These are phyloP conservation scores for Blakeslea trispora DNA, from an alignment of 371 early-diverging fungal species.

Conservation along the genomic window DNA sequence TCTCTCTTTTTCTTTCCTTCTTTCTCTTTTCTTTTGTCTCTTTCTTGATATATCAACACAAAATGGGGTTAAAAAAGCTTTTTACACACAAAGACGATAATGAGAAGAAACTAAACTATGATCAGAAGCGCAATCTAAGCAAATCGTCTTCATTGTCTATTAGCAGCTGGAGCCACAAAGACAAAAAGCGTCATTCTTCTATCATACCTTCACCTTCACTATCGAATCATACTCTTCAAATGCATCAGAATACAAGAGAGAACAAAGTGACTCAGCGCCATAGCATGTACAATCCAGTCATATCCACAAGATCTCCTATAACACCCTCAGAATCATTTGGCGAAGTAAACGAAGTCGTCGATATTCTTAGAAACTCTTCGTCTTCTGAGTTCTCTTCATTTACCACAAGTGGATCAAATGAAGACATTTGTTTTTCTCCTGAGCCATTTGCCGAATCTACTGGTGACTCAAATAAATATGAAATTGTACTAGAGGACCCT, in stretches of 20 bases:
- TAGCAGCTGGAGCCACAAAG: constrained; percentile 9
- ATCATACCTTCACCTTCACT: constrained; percentile 6
- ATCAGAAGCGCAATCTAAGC: constrained; percentile 1
- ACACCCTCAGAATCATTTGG: constrained; percentile 14
- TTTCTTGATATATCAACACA: not conserved
- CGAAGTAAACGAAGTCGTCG: constrained; percentile 8
- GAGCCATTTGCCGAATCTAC: not conserved
- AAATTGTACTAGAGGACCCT: not conserved
- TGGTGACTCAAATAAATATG: not conserved
- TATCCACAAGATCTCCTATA: not conserved
- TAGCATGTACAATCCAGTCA: constrained; percentile 5
- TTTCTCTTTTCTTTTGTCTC: not conserved
- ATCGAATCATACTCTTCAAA: not conserved
- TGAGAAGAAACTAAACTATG: not conserved
- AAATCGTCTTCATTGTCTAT: constrained; percentile 17
- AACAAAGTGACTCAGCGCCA: constrained; percentile 9
- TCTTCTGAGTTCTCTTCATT: constrained; percentile 1
- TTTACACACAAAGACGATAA: constrained; percentile 14
- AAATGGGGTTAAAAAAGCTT: constrained; percentile 27
- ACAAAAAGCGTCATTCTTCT: not conserved
- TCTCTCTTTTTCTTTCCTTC: not conserved
- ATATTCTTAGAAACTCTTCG: constrained; percentile 3
- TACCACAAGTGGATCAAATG: not conserved
- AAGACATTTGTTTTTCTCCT: not conserved
- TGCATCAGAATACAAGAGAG: constrained; percentile 7